Conservation (phyloP, 495 filamentous ascomycete genomes). For the Lophiostoma macrostomum region DNA sequence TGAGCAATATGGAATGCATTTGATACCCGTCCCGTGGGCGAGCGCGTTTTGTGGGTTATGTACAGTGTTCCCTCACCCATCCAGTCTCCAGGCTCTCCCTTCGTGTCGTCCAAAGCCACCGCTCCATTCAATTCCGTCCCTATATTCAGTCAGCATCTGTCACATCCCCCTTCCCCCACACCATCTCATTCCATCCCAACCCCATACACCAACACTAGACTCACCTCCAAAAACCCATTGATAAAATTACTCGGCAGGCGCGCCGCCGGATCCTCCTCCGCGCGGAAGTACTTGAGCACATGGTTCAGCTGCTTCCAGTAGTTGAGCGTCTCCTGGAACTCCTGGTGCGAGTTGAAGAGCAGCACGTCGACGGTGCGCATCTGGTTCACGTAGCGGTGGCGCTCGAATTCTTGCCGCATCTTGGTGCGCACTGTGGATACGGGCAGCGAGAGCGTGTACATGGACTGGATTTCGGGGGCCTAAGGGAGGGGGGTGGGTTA, state of each 20-base stretch:
- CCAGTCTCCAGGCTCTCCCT: too few species aligned
- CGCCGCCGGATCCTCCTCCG: conserved; percentile 78
- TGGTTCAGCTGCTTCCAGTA: conserved; percentile 98
- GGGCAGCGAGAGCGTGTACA: conserved; percentile 89
- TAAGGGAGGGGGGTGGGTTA: too few species aligned
- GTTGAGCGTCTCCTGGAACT: conserved; percentile 98
- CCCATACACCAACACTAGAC: too few species aligned
- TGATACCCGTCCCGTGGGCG: too few species aligned
- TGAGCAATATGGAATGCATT: too few species aligned
- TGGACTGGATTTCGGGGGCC: conserved; percentile 93
- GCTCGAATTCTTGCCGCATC: conserved; percentile 95
- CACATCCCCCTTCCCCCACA: too few species aligned
- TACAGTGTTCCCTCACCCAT: too few species aligned
- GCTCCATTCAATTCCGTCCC: too few species aligned
- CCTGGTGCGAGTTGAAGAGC: conserved; percentile 78
- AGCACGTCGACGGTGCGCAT: conserved; percentile 83
- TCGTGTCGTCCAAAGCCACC: too few species aligned
- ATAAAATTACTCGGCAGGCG: conserved; percentile 84
- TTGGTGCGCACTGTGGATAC: conserved; percentile 86
- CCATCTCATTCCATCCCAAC: too few species aligned
- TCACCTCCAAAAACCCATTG: conserved; percentile 88
- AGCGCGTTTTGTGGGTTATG: too few species aligned
- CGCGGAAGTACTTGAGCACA: conserved; percentile 93
- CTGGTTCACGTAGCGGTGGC: conserved; percentile 89
- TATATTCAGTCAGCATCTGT: too few species aligned